Evolutionary conservation across 2,329 filamentous ascomycete species (phyloP), one percentile per base, ranked within the genome.

Genomic region (Salinomyces thailandicus): DNA sequence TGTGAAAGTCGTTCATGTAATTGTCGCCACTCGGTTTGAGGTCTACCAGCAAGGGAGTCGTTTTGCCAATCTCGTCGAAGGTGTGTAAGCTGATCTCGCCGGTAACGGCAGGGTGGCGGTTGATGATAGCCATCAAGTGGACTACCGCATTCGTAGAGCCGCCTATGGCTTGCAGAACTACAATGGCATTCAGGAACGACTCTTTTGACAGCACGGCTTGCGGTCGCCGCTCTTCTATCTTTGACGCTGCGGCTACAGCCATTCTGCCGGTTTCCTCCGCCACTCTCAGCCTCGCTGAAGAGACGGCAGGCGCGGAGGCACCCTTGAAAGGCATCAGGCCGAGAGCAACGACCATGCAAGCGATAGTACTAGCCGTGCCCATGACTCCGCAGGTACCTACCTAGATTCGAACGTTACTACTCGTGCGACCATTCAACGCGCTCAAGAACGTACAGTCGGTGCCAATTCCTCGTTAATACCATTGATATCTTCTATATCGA

Each of bases 391-490:
- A 73, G 3, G 70, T 73, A 3, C 70, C 70, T 11, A 61, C 56
- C 60, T 49, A 36, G 29, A 31, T 28, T 8, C 22, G 2, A 2
- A 26, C 22, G n/a, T 8, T 26, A 26, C n/a, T n/a, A n/a, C n/a
- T n/a, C n/a, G n/a, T n/a, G n/a, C n/a, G n/a, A n/a, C n/a, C n/a
- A n/a, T n/a, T n/a, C n/a, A 26, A 26, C 4, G 22, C 9, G 22
- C 33, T 6, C 16, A 17, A 31, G 7, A 51, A 33, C 68, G 46
- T 52, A 77, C 75, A 0, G 79, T 84, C 0, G 81, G 80, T 0
- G 79, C 79, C 5, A 85, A 63, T 48, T 85, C 80, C 31, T 83
- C 78, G 43, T 84, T 85, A 18, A 85, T 68, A 2, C 67, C 72
- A 1, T 71, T 66, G 16, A 85, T 83, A 40, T 84, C 80, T 52